Evolutionary conservation across 371 early-diverging fungal species (phyloP), one percentile per base, ranked within the genome.

Genomic region (Zopfochytrium polystomum): DNA sequence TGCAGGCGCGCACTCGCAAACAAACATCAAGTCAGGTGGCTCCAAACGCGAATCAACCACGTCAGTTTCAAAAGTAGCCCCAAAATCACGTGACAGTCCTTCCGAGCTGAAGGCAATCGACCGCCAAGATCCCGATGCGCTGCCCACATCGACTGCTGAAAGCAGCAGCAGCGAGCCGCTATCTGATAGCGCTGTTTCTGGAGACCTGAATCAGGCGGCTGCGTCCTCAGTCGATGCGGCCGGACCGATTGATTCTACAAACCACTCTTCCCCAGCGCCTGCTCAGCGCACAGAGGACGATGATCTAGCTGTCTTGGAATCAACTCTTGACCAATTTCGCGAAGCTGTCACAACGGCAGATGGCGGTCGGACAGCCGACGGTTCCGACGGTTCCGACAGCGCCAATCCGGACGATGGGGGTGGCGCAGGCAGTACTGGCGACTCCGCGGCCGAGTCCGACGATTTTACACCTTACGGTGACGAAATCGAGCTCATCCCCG

Each of bases 401-500:
- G 18, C 38, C 7, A 38, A 7, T 18, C 7, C 7, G 38, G 11
- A 38, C 7, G 38, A 38, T 11, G 38, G 38, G 11, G 38, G 18
- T 18, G 38, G 18, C 18, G 11, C 38, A 38, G 18, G 7, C 38
- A 38, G 18, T 38, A n/a, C n/a, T n/a, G n/a, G n/a, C n/a, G n/a
- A n/a, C n/a, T n/a, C n/a, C n/a, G n/a, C n/a, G n/a, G n/a, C n/a
- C n/a, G n/a, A n/a, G n/a, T n/a, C n/a, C n/a, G 38, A 18, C 38
- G 38, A 38, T 38, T 18, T 18, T 7, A 11, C 38, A 11, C 11
- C 11, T 18, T 38, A 38, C 38, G 62, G 61, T 4, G 67, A 66
- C 20, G 67, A 66, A 35, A 57, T 66, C 35, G 57, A 60, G 35
- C 31, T 66, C 15, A 55, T 57, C 13, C 62, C 67, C n/a, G 61